Base-by-base conservation (phyloP, 768 basidiomycete species). In the Tricholoma matsutake region DNA sequence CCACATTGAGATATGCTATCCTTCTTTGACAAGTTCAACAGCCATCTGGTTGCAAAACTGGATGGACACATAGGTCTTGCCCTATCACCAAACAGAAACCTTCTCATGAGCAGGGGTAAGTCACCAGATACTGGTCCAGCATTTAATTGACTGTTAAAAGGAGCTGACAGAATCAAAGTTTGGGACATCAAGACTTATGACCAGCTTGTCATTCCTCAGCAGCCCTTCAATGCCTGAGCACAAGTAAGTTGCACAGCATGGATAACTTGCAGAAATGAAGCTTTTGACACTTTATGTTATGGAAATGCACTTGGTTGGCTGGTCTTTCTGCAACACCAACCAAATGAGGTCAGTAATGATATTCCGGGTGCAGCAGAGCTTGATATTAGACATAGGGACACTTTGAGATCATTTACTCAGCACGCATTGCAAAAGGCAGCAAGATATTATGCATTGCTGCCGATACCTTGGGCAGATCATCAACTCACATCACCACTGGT, bases 71-170 rank as follows among this genome's bases (percentile, higher is more conserved):
- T 34, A 37, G 61, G 61, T 58, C 22, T 69, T 11, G 67, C 67
- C 32, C 55, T 69, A 43, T 69, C 63, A 4, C 56, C 59, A 4
- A 63, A 56, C 18, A 65, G 68, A 37, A 63, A 63, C 28, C 45
- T 67, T 10, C 45, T 69, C 6, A 65, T 58, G 5, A 69, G 68
- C 59, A 63, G 66, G 3, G 67, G 68, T 65, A 39, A 32, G 63
- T 47, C 62, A 39, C 3, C 1, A 3, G 29, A 51, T 7, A 28
- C 25, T n/a, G 7, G 7, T 29, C 1, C 20, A 29, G 49, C 16
- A 16, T 49, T 51, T 6, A 29, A 1, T n/a, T 29, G 49, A 20
- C n/a, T 51, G 49, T 51, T 8, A 51, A 51, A 29, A 51, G 49
- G 49, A 51, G 28, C 49, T 1, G 28, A 51, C 7, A 28, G 49